A percentile compares a stretch with the other conserved stretches of the same genome.
phyloP scores from a whole-genome alignment of 2,329 filamentous ascomycete species.

The Simplicillium sp. region DNA sequence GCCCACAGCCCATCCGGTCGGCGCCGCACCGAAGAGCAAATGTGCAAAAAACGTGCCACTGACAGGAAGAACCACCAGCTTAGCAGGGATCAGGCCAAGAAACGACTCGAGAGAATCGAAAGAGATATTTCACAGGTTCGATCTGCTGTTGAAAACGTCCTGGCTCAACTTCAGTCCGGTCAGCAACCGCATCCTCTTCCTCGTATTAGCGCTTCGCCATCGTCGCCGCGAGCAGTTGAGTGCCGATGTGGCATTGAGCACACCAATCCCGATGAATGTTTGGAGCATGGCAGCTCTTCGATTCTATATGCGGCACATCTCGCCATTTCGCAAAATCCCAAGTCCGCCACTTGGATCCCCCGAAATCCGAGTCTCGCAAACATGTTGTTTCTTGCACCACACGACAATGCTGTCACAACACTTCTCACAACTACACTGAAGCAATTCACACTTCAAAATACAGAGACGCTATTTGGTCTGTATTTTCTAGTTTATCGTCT shows the following conservation, averaged over 20 bases:
- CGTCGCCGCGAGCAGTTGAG: constrained; percentile 7
- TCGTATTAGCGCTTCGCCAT: constrained; percentile 1
- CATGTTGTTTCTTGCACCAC: constrained; percentile 13
- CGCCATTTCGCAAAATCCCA: constrained; percentile 11
- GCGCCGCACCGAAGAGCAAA: constrained; percentile 14
- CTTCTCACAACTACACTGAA: constrained; percentile 13
- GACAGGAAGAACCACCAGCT: constrained; percentile 16
- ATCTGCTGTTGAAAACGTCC: constrained; percentile 11
- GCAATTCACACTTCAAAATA: constrained; percentile 12
- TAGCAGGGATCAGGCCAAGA: constrained; percentile 16
- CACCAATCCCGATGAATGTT: constrained; percentile 11
- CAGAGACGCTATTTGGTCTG: constrained; percentile 14
- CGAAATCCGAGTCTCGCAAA: constrained; percentile 13
- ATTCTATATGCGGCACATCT: constrained; percentile 15
- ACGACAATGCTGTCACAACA: constrained; percentile 12
- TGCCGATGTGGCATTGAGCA: constrained; percentile 17
- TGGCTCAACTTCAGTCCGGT: constrained; percentile 8
- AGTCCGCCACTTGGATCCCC: constrained; percentile 10
- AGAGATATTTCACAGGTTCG: constrained; percentile 13
- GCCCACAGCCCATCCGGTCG: background rate
- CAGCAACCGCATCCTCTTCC: background rate
- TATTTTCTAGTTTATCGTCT: constrained; percentile 15
- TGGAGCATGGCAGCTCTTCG: constrained; percentile 14
- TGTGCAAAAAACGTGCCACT: constrained; percentile 15
- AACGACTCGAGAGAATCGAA: constrained; percentile 15